Evolutionary conservation across 2,329 filamentous ascomycete species (phyloP).

Genomic region (Colletotrichum incanum): DNA sequence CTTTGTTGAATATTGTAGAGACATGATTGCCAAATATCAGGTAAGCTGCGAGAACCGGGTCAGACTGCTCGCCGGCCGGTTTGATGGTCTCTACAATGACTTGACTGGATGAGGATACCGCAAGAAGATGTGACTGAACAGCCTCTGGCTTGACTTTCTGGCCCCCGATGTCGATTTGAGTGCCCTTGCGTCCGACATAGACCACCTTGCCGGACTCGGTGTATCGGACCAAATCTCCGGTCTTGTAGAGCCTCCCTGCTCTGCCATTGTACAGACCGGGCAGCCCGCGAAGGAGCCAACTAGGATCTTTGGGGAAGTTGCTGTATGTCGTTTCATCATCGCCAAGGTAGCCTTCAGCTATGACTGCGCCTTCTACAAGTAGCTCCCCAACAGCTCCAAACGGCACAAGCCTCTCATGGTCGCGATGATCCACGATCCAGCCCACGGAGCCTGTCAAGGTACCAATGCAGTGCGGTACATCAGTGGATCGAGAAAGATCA

Average conservation of each 20-base stretch:
- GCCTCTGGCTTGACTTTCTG: background rate
- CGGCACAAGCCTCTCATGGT: conserved; percentile 45
- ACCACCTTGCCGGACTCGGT: background rate
- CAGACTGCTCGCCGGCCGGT: background rate
- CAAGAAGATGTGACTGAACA: background rate
- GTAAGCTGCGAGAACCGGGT: background rate
- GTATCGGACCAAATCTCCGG: background rate
- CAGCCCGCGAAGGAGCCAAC: background rate
- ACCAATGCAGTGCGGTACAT: too few relatives aligned
- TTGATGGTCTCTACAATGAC: background rate
- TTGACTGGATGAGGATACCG: background rate
- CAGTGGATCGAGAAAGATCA: too few relatives aligned
- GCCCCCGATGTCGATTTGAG: background rate
- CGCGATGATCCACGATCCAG: conserved; percentile 47
- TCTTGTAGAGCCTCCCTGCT: background rate
- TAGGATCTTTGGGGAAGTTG: background rate
- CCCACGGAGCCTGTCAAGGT: background rate
- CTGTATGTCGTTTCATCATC: background rate
- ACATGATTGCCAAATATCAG: background rate
- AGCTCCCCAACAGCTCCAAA: conserved; percentile 47
- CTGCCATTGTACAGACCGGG: background rate
- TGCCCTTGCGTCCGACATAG: background rate
- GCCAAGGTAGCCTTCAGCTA: background rate
- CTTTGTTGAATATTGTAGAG: too few relatives aligned
- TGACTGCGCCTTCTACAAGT: too few relatives aligned